Base-by-base conservation (phyloP, 148 eudicot species). In the Chenopodium suecicum region DNA sequence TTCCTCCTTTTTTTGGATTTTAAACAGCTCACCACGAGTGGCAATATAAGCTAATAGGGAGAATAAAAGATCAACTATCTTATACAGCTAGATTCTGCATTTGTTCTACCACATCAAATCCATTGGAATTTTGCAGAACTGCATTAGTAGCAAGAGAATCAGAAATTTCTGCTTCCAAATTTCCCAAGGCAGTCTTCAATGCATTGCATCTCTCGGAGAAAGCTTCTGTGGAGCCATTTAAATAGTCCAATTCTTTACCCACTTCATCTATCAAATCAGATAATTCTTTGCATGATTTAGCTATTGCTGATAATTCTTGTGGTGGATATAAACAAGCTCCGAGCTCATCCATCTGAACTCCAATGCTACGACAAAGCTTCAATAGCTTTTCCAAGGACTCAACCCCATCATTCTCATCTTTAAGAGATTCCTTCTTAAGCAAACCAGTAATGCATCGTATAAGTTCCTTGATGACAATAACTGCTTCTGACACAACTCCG, bases 251-350 rank as follows among this genome's bases (percentile, higher is more conserved):
- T 85, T 83, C 91, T 74, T 63, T 80, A 63, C 87, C 77, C 82
- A 88, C 85, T 84, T 91, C 98, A 74, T 86, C 88, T 25, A 87
- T 54, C 34, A 74, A 58, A 76, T 82, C 74, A 7, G 82, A 82
- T 25, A 96, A 85, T 48, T 86, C 85, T 20, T 80, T 86, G 54
- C 88, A 74, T 23, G 88, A 92, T 52, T 84, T 82, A 77, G 77
- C 83, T 64, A 96, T 90, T 41, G 92, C 86, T 17, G 91, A 70
- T 70, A 81, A 74, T 80, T 96, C 98, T 87, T 94, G 98, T 27
- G 98, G 98, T 13, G 99, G 99, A 82, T 96, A 96, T 68, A 96
- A 89, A 86, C 92, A 91, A 77, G 99, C 99, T 69, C 99, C 99
- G 44, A 96, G 89, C 85, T 94, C 98, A 79, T 96, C 98, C 46